Base-by-base conservation (phyloP, 345 rosid species). In the Ceriops zippeliana region DNA sequence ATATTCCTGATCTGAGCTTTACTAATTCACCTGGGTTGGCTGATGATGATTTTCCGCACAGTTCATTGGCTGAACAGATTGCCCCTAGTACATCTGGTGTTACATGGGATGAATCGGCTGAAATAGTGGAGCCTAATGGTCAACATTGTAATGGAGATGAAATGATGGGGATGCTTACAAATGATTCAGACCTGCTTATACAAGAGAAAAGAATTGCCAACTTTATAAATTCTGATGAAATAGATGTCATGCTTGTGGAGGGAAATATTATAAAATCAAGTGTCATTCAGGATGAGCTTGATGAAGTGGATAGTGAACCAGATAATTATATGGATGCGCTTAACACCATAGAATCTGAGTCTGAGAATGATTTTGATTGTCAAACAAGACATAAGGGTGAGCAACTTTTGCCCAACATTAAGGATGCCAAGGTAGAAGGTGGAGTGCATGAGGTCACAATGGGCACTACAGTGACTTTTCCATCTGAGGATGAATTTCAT, bases 261-360 rank as follows among this genome's bases (percentile, higher is more conserved):
- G 77, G 67, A 35, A 76, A 62, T 73, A 37, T 72, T 66, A 67
- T 34, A n/a, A 71, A 65, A 68, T 76, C 87, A 76, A 75, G 72
- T 63, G 68, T 69, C 46, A 38, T 21, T 65, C 65, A 54, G 46
- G 71, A 76, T 47, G 82, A 78, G 68, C 68, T 69, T 70, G 79
- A 82, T 58, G 91, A 86, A 71, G 72, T 75, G 66, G 98, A 87
- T 68, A 93, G 96, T 61, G 98, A 91, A 79, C 73, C 86, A 54
- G 98, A 91, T 46, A 74, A 84, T 70, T 93, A 71, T 61, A 77
- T 82, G 84, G 98, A 93, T 85, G 97, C 97, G 17, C 92, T 88
- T 66, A 89, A 91, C 75, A 84, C 85, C 21, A 88, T 95, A 31
- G 97, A 95, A 71, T 78, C 89, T 2, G 99, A 88, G 86, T 89